Percentiles rank a stretch among this genome's conserved stretches.
phyloP scores from a whole-genome alignment of 2,329 filamentous ascomycete species.

The Penicillium sp. region DNA sequence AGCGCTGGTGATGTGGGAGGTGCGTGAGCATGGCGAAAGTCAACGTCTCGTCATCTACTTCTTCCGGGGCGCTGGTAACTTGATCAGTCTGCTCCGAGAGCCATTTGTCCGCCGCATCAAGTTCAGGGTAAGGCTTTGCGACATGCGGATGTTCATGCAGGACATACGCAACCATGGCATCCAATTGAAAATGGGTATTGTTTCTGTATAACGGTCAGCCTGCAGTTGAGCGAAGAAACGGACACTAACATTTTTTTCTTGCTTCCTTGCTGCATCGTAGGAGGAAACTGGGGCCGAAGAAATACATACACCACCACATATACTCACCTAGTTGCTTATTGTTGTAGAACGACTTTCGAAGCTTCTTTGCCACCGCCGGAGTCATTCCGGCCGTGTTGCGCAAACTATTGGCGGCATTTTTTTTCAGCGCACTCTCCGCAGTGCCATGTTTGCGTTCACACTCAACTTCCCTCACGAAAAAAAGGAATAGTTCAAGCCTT shows the following conservation, averaged over 20 bases:
- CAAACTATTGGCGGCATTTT: neutral
- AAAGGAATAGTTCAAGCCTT: no score
- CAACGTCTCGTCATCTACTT: conserved; percentile 90
- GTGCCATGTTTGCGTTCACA: neutral
- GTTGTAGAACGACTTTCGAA: conserved; percentile 3
- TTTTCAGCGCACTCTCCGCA: conserved; percentile 2
- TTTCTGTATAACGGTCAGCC: conserved; percentile 4
- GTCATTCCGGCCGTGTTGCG: neutral
- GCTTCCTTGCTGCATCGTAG: conserved; percentile 6
- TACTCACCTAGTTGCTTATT: conserved; percentile 5
- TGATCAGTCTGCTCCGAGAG: conserved; percentile 72
- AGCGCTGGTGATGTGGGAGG: conserved; percentile 68
- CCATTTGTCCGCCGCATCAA: conserved; percentile 62
- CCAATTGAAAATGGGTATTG: conserved; percentile 1
- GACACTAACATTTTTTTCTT: conserved; percentile 5
- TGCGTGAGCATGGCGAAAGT: conserved; percentile 91
- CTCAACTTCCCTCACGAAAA: no score
- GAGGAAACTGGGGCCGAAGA: conserved; percentile 6
- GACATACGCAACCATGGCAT: conserved; percentile 3
- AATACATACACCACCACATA: conserved; percentile 4
- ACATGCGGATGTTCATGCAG: neutral
- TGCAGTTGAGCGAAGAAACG: neutral
- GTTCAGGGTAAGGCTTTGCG: conserved; percentile 1
- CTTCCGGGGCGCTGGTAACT: conserved; percentile 70
- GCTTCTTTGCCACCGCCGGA: neutral